phyloP scores from a whole-genome alignment of 768 basidiomycete species.

The Auricularia heimuer region DNA sequence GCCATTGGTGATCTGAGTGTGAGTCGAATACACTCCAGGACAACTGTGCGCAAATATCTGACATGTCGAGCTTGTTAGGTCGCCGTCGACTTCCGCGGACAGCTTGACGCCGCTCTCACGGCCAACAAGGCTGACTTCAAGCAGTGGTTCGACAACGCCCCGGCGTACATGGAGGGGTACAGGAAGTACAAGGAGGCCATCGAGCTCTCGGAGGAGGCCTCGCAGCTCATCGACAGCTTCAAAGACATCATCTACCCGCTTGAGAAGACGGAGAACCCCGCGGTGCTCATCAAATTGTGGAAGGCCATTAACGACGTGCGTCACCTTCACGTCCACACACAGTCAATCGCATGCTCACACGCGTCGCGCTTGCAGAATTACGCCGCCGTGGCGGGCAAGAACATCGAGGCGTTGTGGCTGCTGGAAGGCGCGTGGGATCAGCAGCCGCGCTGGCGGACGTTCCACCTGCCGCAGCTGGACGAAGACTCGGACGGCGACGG shows the following conservation, averaged over 20 bases:
- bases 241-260: constrained; percentile 52
- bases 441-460: constrained; percentile 51
- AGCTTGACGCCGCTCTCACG: constrained; percentile 53
- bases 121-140: constrained; percentile 37
- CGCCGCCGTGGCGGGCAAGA: constrained; percentile 36
- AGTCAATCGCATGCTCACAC: neutral
- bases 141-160: constrained; percentile 39
- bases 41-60: neutral
- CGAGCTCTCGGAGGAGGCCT: constrained; percentile 47
- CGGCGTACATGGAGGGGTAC: constrained; percentile 49
- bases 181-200: constrained; percentile 64
- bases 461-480: constrained; percentile 23
- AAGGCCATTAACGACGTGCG: constrained; percentile 13
- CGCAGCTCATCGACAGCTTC: constrained; percentile 38
- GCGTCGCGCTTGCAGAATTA: constrained; percentile 41
- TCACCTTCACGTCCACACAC: neutral
- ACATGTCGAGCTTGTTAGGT: constrained; percentile 28
- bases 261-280: constrained; percentile 35
- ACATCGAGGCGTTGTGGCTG: constrained; percentile 57
- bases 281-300: constrained; percentile 10
- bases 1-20: constrained; percentile 76
- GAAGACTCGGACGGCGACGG: constrained; percentile 20
- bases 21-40: constrained; percentile 13
- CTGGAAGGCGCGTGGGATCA: constrained; percentile 40
- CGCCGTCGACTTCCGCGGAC: constrained; percentile 53